Conservation (phyloP, 495 filamentous ascomycete genomes). For the Penicillium maclennaniae region DNA sequence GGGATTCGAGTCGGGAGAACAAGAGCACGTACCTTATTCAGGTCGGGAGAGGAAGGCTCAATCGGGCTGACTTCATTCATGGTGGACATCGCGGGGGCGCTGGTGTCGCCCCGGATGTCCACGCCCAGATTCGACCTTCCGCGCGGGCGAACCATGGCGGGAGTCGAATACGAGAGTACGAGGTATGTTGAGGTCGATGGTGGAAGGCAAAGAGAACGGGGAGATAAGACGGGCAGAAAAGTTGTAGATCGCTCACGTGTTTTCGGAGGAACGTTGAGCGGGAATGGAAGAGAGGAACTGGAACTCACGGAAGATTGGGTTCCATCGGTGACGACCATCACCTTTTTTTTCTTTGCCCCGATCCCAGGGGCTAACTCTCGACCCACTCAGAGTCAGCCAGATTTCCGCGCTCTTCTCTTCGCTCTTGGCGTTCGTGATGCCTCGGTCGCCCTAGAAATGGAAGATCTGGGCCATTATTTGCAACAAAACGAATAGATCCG, state of each 20-base stretch:
- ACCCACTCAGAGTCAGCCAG: not conserved
- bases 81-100: conserved; percentile 50
- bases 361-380: not conserved
- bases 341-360: not conserved
- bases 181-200: not conserved
- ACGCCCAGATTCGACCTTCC: conserved; percentile 49
- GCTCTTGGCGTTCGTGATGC: not conserved
- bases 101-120: conserved; percentile 51
- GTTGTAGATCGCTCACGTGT: not conserved
- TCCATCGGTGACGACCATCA: not conserved
- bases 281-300: not conserved
- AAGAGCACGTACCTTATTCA: conserved; percentile 35
- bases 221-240: not conserved
- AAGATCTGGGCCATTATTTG: not conserved
- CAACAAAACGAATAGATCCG: not conserved
- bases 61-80: conserved; percentile 47
- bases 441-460: not conserved
- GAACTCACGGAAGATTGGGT: not conserved
- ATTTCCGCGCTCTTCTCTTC: not conserved
- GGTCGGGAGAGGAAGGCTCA: conserved; percentile 36
- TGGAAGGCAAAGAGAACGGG: conserved; percentile 1
- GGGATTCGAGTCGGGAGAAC: not conserved
- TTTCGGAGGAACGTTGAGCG: not conserved
- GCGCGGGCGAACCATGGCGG: conserved; percentile 41
- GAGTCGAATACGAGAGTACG: not conserved